Percentiles rank a stretch among this genome's conserved stretches.
Evolutionary conservation across 345 rosid species (phyloP).

Genomic region (Eucalyptus globulus): DNA sequence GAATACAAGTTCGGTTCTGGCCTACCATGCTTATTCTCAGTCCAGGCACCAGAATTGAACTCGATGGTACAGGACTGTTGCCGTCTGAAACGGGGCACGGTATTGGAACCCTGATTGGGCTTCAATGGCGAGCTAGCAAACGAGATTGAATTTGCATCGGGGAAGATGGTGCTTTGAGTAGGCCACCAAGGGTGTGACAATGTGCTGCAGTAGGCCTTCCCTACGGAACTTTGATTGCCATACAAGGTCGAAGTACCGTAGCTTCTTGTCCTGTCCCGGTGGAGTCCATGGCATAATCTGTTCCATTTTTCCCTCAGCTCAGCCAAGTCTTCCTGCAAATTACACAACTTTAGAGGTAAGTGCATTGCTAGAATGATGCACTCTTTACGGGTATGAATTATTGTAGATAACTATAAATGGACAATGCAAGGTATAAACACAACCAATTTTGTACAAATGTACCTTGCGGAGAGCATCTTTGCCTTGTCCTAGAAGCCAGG

Average conservation of each 20-base stretch:
- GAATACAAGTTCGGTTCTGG: constrained; percentile 48
- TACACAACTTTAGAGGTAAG: not conserved
- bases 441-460: not conserved
- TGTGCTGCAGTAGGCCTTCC: constrained; percentile 11
- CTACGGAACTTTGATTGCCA: constrained; percentile 8
- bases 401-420: not conserved
- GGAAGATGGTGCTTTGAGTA: constrained; percentile 23
- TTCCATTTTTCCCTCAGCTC: constrained; percentile 67
- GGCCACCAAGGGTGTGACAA: constrained; percentile 45
- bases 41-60: constrained; percentile 31
- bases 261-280: constrained; percentile 18
- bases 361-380: not conserved
- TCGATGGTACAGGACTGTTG: constrained; percentile 64
- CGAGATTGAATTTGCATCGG: constrained; percentile 30
- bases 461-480: constrained; percentile 41
- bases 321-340: constrained; percentile 39
- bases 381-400: not conserved
- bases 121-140: constrained; percentile 30
- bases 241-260: not conserved
- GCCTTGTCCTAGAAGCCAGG: constrained; percentile 55
- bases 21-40: not conserved
- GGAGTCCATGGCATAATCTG: constrained; percentile 50
- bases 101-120: constrained; percentile 6
- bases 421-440: not conserved
- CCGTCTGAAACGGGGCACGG: constrained; percentile 54